Base-by-base conservation (phyloP, 2,329 filamentous ascomycete species). In the Bipolaris zeicola region DNA sequence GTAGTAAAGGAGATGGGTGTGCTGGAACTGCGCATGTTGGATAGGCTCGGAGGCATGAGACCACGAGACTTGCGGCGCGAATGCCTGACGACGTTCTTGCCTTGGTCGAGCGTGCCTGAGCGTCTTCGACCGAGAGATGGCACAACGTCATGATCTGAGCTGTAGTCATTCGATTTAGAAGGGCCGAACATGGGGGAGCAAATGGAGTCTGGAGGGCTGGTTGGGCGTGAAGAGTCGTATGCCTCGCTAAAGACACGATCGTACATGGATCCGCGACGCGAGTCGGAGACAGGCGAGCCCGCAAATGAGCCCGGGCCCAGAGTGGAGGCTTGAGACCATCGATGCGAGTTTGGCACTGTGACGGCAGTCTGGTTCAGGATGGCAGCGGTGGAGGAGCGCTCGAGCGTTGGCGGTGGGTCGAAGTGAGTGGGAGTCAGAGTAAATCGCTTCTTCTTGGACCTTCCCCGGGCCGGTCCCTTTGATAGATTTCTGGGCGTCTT, bases 281-380 rank as follows among this genome's bases (percentile, higher is more conserved):
- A 87, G 28, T 86, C 87, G 1, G 92, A 95, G 42, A 83, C 84
- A 0, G 95, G 93, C 3, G 94, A 97, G 65, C 88, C 92, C 1
- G 92, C 89, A 1, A 89, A 83, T 0, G 93, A 96, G 1, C 89
- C 91, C 1, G 85, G 76, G 1, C 85, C 82, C 55, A 89, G 76
- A 6, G 79, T 86, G 8, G 90, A 87, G 0, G 86, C 86, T 26
- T 85, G 84, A 45, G 89, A 88, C 85, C 89, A 93, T 50, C 87
- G 83, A 45, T 76, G 69, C 16, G 65, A 50, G 75, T 82, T 75
- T 82, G 80, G 84, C 65, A 81, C 85, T 69, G 79, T 89, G 71
- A 81, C 83, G 5, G 84, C 80, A 0, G 83, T 86, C 53, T 85
- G 87, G 6, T 87, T 86, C 48, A 92, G 84, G 14, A 89, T 85